These are phyloP conservation scores for Alectoria sarmentosa DNA, from an alignment of 495 filamentous ascomycete genomes.

Conservation along the genomic window DNA sequence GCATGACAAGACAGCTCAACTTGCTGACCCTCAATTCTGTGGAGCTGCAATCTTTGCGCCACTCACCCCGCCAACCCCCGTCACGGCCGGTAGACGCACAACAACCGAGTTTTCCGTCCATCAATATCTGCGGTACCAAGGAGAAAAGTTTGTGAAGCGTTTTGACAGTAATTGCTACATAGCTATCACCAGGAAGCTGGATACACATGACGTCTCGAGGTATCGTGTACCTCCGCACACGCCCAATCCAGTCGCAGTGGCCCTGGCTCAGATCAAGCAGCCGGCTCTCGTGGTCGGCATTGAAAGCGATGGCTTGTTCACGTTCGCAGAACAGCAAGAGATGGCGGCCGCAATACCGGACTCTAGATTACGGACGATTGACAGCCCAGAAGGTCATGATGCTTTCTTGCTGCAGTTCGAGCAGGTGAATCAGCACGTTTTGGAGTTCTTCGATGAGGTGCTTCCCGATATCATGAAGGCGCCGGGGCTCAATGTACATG, in stretches of 20 bases:
- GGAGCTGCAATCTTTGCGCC: conserved; percentile 50
- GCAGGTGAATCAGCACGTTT: conserved; percentile 84
- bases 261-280: conserved; percentile 76
- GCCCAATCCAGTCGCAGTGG: conserved; percentile 54
- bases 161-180: conserved; percentile 99
- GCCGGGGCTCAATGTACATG: conserved; percentile 39
- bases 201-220: conserved; percentile 90
- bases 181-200: conserved; percentile 96
- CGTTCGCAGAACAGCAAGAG: conserved; percentile 91
- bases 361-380: conserved; percentile 72
- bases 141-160: conserved; percentile 89
- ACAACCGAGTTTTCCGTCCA: conserved; percentile 95
- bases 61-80: conserved; percentile 17
- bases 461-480: conserved; percentile 80
- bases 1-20: conserved; percentile 29
- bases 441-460: conserved; percentile 75
- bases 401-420: conserved; percentile 95
- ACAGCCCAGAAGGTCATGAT: conserved; percentile 91
- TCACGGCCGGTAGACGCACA: conserved; percentile 40
- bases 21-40: conserved; percentile 72
- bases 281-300: conserved; percentile 88
- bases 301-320: conserved; percentile 90
- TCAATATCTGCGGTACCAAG: conserved; percentile 97
- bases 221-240: conserved; percentile 44
- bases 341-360: conserved; percentile 76